Conservation (phyloP, 305 asterid genomes). For the Petunia hybrid region DNA sequence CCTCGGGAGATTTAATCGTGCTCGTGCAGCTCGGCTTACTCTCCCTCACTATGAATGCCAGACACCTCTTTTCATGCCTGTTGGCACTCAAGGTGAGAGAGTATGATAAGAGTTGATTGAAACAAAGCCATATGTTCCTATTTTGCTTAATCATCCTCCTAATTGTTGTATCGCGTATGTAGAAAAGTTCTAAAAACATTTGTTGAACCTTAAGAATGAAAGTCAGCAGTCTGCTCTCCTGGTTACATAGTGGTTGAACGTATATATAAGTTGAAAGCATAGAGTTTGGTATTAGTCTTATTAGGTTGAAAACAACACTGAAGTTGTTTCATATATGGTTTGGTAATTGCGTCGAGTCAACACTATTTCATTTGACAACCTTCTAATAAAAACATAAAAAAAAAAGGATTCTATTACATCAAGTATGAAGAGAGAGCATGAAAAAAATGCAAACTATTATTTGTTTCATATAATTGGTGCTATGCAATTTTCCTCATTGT, state of each 20-base stretch:
- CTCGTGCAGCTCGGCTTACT: constrained; percentile 88
- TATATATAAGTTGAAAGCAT: background rate
- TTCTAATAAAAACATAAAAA: too few relatives aligned
- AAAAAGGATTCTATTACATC: too few relatives aligned
- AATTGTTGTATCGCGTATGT: background rate
- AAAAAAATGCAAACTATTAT: background rate
- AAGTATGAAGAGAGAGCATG: too few relatives aligned
- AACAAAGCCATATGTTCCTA: background rate
- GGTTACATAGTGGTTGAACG: too few relatives aligned
- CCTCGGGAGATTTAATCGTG: constrained; percentile 96
- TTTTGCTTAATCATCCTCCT: background rate
- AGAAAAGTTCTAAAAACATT: background rate
- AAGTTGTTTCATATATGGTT: background rate
- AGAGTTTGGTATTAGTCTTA: background rate
- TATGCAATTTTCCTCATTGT: background rate
- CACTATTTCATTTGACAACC: background rate
- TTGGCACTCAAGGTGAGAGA: constrained; percentile 93
- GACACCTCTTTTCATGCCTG: constrained; percentile 98
- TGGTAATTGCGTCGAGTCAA: background rate
- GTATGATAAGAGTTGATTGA: background rate
- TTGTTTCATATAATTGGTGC: background rate
- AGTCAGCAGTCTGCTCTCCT: background rate
- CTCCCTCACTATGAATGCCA: constrained; percentile 88
- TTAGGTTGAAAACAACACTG: background rate
- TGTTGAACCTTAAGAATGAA: constrained; percentile 22